Conservation (phyloP, 768 basidiomycete genomes). For the Boletus eberwhitei region DNA sequence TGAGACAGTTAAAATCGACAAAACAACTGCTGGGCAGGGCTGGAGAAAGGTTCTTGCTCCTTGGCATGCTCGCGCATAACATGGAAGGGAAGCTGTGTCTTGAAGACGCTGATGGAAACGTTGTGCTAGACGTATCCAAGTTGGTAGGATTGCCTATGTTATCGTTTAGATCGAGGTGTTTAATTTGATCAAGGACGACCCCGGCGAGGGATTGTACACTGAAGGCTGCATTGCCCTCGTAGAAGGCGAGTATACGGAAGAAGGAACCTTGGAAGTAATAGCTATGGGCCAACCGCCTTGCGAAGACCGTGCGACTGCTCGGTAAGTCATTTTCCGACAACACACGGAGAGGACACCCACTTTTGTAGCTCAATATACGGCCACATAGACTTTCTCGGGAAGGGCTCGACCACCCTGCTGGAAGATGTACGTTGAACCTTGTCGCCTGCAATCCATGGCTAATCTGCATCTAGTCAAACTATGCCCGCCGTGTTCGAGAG, state of each 20-base stretch:
- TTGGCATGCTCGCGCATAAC: slow-evolving; percentile 88
- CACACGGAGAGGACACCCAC: slow-evolving; percentile 5
- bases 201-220: slow-evolving; percentile 93
- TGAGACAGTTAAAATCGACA: slow-evolving; percentile 79
- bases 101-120: slow-evolving; percentile 90
- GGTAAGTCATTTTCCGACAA: slow-evolving; percentile 43
- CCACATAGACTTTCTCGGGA: slow-evolving; percentile 96
- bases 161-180: slow-evolving; percentile 7
- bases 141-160: slow-evolving; percentile 46
- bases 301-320: slow-evolving; percentile 79
- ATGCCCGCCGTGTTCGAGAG: slow-evolving; percentile 57
- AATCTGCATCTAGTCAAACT: slow-evolving; percentile 49
- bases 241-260: slow-evolving; percentile 95
- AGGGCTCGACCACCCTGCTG: slow-evolving; percentile 81
- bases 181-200: slow-evolving; percentile 57
- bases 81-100: slow-evolving; percentile 89
- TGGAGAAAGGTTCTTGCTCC: slow-evolving; percentile 84
- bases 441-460: background rate
- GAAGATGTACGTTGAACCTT: slow-evolving; percentile 69
- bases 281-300: slow-evolving; percentile 98
- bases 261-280: slow-evolving; percentile 81
- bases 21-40: slow-evolving; percentile 92
- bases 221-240: slow-evolving; percentile 94
- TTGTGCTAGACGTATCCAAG: slow-evolving; percentile 84
- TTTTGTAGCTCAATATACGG: slow-evolving; percentile 80